These are phyloP conservation scores for Cryphonectria nitschkei DNA, from an alignment of 2,329 filamentous ascomycete species.

Conservation along the genomic window DNA sequence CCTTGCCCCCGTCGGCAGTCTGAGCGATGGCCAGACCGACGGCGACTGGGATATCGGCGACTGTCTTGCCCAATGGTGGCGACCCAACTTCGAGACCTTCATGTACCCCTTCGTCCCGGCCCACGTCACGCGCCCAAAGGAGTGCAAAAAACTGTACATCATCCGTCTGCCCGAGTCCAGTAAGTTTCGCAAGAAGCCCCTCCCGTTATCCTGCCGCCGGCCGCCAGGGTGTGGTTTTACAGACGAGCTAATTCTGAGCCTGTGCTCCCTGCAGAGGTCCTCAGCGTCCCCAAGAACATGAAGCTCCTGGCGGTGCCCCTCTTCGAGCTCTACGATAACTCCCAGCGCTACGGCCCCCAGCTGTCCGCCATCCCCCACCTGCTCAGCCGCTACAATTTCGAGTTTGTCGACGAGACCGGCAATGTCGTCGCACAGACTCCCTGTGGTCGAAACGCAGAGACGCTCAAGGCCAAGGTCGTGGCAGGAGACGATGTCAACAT, in stretches of 20 bases:
- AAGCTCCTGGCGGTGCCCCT: constrained; percentile 95
- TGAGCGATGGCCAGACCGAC: constrained; percentile 79
- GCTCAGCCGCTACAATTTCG: constrained; percentile 93
- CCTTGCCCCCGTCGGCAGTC: constrained; percentile 85
- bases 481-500: constrained; percentile 66
- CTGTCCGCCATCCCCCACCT: constrained; percentile 95
- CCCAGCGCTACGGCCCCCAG: constrained; percentile 90
- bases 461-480: constrained; percentile 68
- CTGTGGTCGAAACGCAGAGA: constrained; percentile 65
- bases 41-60: constrained; percentile 95
- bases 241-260: background rate
- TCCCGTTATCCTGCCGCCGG: background rate
- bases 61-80: constrained; percentile 97
- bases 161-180: constrained; percentile 92
- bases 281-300: constrained; percentile 99
- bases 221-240: background rate
- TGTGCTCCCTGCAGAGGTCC: constrained; percentile 67
- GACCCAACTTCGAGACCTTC: constrained; percentile 98
- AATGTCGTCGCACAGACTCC: constrained; percentile 85
- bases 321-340: constrained; percentile 98
- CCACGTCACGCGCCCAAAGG: constrained; percentile 94
- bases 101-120: constrained; percentile 99
- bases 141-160: constrained; percentile 99
- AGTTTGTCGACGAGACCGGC: constrained; percentile 93
- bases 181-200: constrained; percentile 48